Conservation (phyloP, 176 grass and related monocot genomes). For the Hyparrhenia diplandra region DNA sequence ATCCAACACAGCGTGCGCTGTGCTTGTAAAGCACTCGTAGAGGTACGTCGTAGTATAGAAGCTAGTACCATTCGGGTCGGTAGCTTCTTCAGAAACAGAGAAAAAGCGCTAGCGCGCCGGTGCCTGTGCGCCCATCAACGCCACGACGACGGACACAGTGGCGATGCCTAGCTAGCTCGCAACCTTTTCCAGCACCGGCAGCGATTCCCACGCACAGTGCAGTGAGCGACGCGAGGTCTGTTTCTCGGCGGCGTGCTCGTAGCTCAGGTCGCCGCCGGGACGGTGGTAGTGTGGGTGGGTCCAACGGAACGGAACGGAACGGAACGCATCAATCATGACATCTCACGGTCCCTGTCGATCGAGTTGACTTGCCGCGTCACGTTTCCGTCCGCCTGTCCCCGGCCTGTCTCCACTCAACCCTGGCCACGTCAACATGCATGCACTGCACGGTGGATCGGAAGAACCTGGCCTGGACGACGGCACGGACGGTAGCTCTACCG, state of each 20-base stretch:
- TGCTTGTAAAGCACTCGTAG: neutral
- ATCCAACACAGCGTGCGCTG: neutral
- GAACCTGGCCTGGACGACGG: too few relatives aligned
- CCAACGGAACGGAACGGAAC: too few relatives aligned
- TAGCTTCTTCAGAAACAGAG: neutral
- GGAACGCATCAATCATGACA: neutral
- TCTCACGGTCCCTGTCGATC: neutral
- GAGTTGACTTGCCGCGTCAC: neutral
- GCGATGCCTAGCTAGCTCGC: neutral
- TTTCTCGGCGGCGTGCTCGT: too few relatives aligned
- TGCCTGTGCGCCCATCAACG: neutral
- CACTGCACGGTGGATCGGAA: too few relatives aligned
- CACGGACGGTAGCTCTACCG: neutral
- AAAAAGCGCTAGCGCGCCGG: neutral
- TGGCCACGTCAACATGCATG: too few relatives aligned
- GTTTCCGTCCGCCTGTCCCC: neutral
- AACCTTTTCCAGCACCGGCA: neutral
- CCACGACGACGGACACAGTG: neutral
- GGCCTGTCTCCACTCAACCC: neutral
- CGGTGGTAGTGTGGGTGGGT: too few relatives aligned
- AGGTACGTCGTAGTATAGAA: too few relatives aligned
- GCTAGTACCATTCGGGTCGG: neutral
- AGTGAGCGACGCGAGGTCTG: too few relatives aligned
- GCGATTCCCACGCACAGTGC: neutral
- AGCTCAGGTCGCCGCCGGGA: too few relatives aligned